These are phyloP conservation scores for Fraxinus xanthoxyloides DNA, from an alignment of 305 asterid species.

Conservation along the genomic window DNA sequence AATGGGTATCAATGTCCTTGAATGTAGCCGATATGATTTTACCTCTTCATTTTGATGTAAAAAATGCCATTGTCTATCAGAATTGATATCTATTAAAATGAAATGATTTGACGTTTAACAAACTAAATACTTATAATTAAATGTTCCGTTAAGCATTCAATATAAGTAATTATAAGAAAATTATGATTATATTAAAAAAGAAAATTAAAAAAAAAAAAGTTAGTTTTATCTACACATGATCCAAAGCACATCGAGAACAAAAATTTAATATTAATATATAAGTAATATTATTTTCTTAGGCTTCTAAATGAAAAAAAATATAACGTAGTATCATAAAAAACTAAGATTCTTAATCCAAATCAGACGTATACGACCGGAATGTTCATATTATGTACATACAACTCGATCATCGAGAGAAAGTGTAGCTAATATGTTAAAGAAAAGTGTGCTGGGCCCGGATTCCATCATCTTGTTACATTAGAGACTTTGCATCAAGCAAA, in stretches of 20 bases:
- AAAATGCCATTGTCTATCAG: neutral
- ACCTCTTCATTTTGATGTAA: no score
- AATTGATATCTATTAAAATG: neutral
- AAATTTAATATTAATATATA: no score
- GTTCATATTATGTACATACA: neutral
- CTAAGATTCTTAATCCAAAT: no score
- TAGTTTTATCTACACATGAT: no score
- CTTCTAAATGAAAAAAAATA: neutral
- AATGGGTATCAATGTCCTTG: neutral
- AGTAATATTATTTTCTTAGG: neutral
- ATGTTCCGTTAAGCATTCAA: no score
- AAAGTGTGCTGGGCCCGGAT: neutral
- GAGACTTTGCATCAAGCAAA: neutral
- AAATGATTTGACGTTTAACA: neutral
- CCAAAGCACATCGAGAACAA: neutral
- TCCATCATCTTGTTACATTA: neutral
- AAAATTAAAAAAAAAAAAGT: no score
- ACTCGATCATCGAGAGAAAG: neutral
- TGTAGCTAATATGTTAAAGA: neutral
- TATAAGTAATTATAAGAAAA: no score
- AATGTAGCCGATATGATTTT: neutral
- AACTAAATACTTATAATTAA: neutral
- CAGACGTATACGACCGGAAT: neutral
- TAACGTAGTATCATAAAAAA: no score
- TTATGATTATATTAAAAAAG: no score